phyloP scores from a whole-genome alignment of 805 yeast genomes.

The Ogataea naganishii region DNA sequence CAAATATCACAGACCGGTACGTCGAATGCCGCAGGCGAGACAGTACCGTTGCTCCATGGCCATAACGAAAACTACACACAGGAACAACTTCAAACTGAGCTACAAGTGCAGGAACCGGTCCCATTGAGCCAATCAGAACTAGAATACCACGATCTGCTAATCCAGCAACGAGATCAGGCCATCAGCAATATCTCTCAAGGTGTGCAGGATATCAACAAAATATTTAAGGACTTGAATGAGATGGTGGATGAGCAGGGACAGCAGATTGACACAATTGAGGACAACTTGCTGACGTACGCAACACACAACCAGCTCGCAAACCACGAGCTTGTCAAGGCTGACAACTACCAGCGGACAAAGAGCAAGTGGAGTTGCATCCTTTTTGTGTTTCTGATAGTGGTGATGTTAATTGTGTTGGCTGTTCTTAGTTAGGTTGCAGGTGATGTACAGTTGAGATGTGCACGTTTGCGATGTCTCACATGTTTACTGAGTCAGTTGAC shows the following conservation, averaged over 20 bases:
- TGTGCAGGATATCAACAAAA: conserved; percentile 75
- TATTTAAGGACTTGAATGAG: conserved; percentile 71
- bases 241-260: conserved; percentile 80
- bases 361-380: conserved; percentile 70
- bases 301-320: conserved; percentile 63
- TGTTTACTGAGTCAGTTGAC: too few relatives aligned
- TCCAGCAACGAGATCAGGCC: conserved; percentile 68
- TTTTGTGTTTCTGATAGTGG: conserved; percentile 46
- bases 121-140: conserved; percentile 34
- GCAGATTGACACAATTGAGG: conserved; percentile 77
- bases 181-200: conserved; percentile 68
- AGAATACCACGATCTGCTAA: conserved; percentile 53
- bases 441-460: background rate
- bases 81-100: conserved; percentile 22
- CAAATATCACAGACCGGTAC: conserved; percentile 2
- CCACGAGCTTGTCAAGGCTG: conserved; percentile 63
- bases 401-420: conserved; percentile 52
- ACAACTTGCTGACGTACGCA: conserved; percentile 57
- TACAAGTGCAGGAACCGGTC: conserved; percentile 24
- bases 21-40: too few relatives aligned
- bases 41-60: background rate
- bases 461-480: too few relatives aligned
- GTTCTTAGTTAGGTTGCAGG: conserved; percentile 34
- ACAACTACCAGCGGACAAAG: conserved; percentile 60
- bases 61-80: conserved; percentile 13